phyloP scores from a whole-genome alignment of 2,329 filamentous ascomycete genomes.

The Uncinocarpus reesii region DNA sequence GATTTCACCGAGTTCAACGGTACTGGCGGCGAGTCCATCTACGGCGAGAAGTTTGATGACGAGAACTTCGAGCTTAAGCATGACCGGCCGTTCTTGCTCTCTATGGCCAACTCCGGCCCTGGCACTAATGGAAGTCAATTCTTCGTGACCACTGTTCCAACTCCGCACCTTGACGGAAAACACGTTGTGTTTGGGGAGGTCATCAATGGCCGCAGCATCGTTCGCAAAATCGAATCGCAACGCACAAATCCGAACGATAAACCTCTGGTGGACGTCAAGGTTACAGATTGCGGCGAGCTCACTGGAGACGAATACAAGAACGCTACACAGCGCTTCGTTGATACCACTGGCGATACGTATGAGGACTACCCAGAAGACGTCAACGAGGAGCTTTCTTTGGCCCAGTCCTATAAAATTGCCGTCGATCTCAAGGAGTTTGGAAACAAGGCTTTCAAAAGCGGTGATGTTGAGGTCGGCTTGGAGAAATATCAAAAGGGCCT shows the following conservation, averaged over 20 bases:
- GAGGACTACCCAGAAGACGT: conserved; percentile 93
- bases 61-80: conserved; percentile 93
- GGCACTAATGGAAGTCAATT: conserved; percentile 96
- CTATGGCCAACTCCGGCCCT: conserved; percentile 95
- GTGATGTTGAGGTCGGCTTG: conserved; percentile 59
- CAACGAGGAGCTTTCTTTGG: conserved; percentile 53
- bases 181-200: conserved; percentile 97
- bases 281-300: conserved; percentile 79
- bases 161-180: conserved; percentile 88
- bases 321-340: conserved; percentile 58
- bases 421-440: conserved; percentile 81
- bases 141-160: conserved; percentile 93
- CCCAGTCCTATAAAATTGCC: conserved; percentile 66
- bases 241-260: conserved; percentile 66
- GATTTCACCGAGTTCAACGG: conserved; percentile 94
- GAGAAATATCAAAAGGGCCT: conserved; percentile 92
- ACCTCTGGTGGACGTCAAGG: conserved; percentile 60
- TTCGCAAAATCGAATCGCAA: conserved; percentile 82
- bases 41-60: conserved; percentile 92
- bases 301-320: conserved; percentile 57
- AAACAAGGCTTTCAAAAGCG: conserved; percentile 81
- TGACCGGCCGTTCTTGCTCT: conserved; percentile 82
- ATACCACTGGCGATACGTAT: conserved; percentile 78
- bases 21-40: conserved; percentile 93
- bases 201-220: conserved; percentile 78